Conservation (phyloP, 2,329 filamentous ascomycete species). For the Fusarium nematophilum region DNA sequence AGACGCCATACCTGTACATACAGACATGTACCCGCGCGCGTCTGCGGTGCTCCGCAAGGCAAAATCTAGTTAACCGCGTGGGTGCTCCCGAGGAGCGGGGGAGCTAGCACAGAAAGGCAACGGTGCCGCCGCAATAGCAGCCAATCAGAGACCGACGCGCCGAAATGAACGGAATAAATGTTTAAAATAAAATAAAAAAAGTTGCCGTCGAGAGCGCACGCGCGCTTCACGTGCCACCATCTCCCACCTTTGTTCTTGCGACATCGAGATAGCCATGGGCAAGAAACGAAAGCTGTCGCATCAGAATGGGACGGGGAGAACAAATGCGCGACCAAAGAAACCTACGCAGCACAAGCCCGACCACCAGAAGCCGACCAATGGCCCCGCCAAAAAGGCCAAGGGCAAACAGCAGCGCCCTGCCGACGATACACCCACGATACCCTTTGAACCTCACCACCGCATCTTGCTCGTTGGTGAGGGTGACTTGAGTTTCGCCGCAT, state of each 20-base stretch:
- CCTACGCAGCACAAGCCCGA: slow-evolving; percentile 29
- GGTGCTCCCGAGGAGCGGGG: slow-evolving; percentile 40
- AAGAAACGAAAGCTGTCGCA: slow-evolving; percentile 58
- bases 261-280: slow-evolving; percentile 45
- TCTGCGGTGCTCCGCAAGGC: slow-evolving; percentile 21
- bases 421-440: slow-evolving; percentile 64
- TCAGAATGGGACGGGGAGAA: slow-evolving; percentile 29
- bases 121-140: slow-evolving; percentile 22
- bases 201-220: slow-evolving; percentile 13
- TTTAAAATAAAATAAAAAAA: slow-evolving; percentile 16
- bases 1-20: too few relatives aligned
- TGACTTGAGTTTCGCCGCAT: slow-evolving; percentile 81
- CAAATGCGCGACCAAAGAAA: slow-evolving; percentile 33
- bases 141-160: slow-evolving; percentile 34
- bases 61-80: slow-evolving; percentile 29
- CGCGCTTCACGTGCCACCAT: slow-evolving; percentile 17
- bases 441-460: slow-evolving; percentile 73
- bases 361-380: slow-evolving; percentile 35
- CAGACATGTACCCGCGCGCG: not conserved
- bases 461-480: slow-evolving; percentile 85
- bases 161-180: slow-evolving; percentile 13
- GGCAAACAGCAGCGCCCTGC: slow-evolving; percentile 43
- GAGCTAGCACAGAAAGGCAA: slow-evolving; percentile 38
- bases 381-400: slow-evolving; percentile 37
- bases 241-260: slow-evolving; percentile 12